A percentile compares a stretch with the other conserved stretches of the same genome.
These are phyloP conservation scores for Boletus insuetus DNA, from an alignment of 768 basidiomycete genomes.

Conservation along the genomic window DNA sequence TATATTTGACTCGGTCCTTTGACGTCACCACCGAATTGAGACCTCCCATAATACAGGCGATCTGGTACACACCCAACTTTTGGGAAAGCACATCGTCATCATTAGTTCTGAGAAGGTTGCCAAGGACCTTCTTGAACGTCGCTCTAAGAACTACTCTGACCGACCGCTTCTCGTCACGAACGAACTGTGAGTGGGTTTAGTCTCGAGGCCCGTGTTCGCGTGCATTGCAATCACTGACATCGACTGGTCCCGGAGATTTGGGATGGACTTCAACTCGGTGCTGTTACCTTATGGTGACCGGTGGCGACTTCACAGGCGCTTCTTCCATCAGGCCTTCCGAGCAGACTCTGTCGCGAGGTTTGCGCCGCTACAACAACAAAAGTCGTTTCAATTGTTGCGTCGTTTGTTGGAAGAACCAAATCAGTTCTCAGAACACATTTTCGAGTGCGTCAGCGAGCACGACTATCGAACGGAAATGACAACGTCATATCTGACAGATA, in stretches of 20 bases:
- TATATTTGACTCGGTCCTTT: no score
- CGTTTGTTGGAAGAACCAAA: conserved; percentile 31
- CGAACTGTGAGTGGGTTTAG: conserved; percentile 5
- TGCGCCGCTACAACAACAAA: conserved; percentile 27
- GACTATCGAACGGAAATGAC: background rate
- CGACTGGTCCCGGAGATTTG: conserved; percentile 3
- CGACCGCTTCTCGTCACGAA: conserved; percentile 35
- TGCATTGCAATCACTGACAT: background rate
- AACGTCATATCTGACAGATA: background rate
- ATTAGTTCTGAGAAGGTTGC: conserved; percentile 42
- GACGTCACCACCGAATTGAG: no score
- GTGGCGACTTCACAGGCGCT: conserved; percentile 30
- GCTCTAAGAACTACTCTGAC: conserved; percentile 48
- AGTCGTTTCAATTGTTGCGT: conserved; percentile 28
- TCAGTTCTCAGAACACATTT: conserved; percentile 30
- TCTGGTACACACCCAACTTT: conserved; percentile 45
- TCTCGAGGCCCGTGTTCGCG: background rate
- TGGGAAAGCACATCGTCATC: conserved; percentile 44
- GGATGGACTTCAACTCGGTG: conserved; percentile 15
- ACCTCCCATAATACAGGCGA: conserved; percentile 27
- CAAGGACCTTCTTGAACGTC: conserved; percentile 45
- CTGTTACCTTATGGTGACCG: conserved; percentile 27
- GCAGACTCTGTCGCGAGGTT: conserved; percentile 16
- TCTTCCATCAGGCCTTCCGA: conserved; percentile 24
- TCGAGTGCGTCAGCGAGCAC: conserved; percentile 17